Evolutionary conservation across 805 yeast genomes (phyloP).

Genomic region (Sungouiozyma intestinalis): DNA sequence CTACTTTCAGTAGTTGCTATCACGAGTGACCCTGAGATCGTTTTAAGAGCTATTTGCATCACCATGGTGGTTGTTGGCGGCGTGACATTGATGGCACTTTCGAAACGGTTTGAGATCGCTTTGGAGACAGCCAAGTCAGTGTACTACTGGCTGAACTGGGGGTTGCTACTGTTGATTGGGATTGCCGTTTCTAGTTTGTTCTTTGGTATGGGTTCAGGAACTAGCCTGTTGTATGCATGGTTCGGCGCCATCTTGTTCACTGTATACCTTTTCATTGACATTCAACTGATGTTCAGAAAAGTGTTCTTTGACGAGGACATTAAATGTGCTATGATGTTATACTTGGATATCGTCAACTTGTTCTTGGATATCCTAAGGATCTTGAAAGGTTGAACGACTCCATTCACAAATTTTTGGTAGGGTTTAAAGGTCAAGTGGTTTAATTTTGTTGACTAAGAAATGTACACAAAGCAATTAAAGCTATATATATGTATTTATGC

Average conservation of each 20-base stretch:
- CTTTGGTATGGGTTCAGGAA: constrained; percentile 53
- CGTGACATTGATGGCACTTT: constrained; percentile 63
- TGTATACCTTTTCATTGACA: constrained; percentile 66
- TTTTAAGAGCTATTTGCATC: constrained; percentile 59
- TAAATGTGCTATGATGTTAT: constrained; percentile 66
- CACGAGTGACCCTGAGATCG: constrained; percentile 48
- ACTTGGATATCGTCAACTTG: constrained; percentile 74
- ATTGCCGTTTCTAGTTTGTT: constrained; percentile 53
- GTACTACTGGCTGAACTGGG: constrained; percentile 34
- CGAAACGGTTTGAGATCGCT: constrained; percentile 35
- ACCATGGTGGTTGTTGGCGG: constrained; percentile 68
- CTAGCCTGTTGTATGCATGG: constrained; percentile 58
- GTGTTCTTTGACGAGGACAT: constrained; percentile 77
- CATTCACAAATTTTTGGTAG: too few species aligned
- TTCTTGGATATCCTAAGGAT: constrained; percentile 68
- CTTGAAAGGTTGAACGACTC: constrained; percentile 23
- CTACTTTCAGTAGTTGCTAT: constrained; percentile 59
- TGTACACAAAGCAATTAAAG: neutral
- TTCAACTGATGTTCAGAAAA: constrained; percentile 67
- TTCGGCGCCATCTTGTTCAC: constrained; percentile 67
- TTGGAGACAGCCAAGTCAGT: constrained; percentile 27
- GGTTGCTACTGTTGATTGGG: constrained; percentile 59
- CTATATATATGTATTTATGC: constrained; percentile 1
- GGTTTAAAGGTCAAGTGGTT: neutral
- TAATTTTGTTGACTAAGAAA: too few species aligned